Base-by-base conservation (phyloP, 2,329 filamentous ascomycete genomes). In the Teratosphaeria zuluensis region DNA sequence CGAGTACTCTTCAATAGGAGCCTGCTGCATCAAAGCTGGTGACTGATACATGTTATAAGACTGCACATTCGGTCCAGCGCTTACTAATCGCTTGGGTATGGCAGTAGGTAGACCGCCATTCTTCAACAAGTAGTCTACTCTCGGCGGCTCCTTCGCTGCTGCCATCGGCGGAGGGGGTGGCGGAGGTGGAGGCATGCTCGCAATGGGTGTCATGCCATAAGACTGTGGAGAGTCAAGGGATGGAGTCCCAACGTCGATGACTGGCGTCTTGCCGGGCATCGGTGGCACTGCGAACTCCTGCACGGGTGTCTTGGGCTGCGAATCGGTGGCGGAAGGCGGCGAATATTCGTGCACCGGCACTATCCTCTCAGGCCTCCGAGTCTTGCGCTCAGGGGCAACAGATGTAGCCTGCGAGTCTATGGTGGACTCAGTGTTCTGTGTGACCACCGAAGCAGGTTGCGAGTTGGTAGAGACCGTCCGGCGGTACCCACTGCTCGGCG, bases 71-170 rank as follows among this genome's bases (percentile, higher is more conserved):
- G 74, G 79, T 33, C 83, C 86, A 58, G 83, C 77, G 51, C 85
- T 80, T 7, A 96, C 77, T 56, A 96, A 84, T 60, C 84, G 84
- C 66, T 86, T 89, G 0, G 91, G 85, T 0, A 94, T 82, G 0
- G 84, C 78, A 52, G 87, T 81, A 24, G 84, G 74, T 19, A 97
- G 76, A 0, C 92, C 92, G 46, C 92, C 92, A 72, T 96, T 87
- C 67, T 94, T 90, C 57, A 96, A 80, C 19, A 97, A 79, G 70
- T 97, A 97, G 71, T 97, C 92, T 19, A 97, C 91, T 61, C 89
- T 84, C 0, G 92, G 92, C 12, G 86, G 85, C 51, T 86, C 79
- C 38, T 82, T 79, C 48, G 81, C 64, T 56, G 85, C 77, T 64
- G 85, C 82, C 8, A 90, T 82, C 0, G 88, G 85, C 0, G 90